phyloP scores from a whole-genome alignment of 768 basidiomycete species.

The Boletus reticuloceps region DNA sequence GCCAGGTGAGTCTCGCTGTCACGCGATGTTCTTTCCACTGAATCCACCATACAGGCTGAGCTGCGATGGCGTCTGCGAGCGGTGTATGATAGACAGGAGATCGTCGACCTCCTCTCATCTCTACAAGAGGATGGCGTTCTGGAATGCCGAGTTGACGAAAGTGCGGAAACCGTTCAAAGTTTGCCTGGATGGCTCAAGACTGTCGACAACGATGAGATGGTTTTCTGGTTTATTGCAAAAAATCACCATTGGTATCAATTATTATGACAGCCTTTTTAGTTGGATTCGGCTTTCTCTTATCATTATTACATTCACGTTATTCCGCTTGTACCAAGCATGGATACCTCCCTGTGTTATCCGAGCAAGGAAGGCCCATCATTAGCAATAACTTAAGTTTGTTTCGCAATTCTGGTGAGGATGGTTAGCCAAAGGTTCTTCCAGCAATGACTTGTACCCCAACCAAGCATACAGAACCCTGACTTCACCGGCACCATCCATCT shows the following conservation, averaged over 20 bases:
- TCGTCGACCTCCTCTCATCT: constrained; percentile 56
- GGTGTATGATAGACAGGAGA: constrained; percentile 75
- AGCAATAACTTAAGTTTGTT: no score
- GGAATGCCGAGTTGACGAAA: constrained; percentile 17
- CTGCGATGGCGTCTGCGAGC: constrained; percentile 67
- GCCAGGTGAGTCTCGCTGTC: constrained; percentile 49
- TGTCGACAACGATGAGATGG: constrained; percentile 49
- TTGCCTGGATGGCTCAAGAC: constrained; percentile 31
- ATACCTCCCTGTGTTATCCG: no score
- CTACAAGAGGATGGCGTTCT: constrained; percentile 54
- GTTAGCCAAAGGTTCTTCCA: no score
- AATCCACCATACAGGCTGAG: constrained; percentile 47
- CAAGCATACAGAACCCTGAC: no score
- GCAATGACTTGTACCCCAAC: no score
- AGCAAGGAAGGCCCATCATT: no score
- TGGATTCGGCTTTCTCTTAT: constrained; percentile 3
- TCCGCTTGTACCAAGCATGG: no score
- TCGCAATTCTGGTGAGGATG: no score
- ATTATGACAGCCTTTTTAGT: constrained; percentile 19
- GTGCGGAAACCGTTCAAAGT: constrained; percentile 3
- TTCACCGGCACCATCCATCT: no score
- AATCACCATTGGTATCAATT: constrained; percentile 67
- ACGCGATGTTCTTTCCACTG: constrained; percentile 2
- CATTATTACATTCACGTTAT: constrained; percentile 15
- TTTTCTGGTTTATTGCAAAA: constrained; percentile 58